Percentiles rank a stretch among this genome's conserved stretches.
Conservation (phyloP, 305 asterid species). For the Andrographis paniculata region DNA sequence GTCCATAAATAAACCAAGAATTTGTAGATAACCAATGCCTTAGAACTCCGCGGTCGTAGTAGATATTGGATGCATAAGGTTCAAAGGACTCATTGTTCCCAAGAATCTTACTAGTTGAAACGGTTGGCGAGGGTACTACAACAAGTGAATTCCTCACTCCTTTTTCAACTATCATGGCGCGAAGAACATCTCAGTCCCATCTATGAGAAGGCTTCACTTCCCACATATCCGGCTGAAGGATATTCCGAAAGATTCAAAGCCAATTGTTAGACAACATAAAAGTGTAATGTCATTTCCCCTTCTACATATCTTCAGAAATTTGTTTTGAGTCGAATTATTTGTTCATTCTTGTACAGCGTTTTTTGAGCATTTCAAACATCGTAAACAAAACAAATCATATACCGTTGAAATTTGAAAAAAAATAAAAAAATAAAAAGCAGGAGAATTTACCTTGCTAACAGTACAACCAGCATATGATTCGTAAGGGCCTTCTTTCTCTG, state of each 20-base stretch:
- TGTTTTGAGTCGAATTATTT: no score
- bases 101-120: slow-evolving; percentile 96
- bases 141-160: slow-evolving; percentile 93
- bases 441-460: slow-evolving; percentile 93
- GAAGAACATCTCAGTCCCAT: slow-evolving; percentile 90
- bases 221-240: slow-evolving; percentile 98
- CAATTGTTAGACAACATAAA: no score
- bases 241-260: slow-evolving; percentile 41
- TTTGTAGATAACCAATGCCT: slow-evolving; percentile 32
- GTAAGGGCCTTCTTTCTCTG: slow-evolving; percentile 64
- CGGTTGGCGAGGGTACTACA: slow-evolving; percentile 96
- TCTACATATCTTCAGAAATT: no score
- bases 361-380: no score
- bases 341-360: no score
- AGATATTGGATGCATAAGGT: slow-evolving; percentile 91
- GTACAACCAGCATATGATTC: slow-evolving; percentile 83
- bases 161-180: slow-evolving; percentile 45
- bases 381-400: no score
- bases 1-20: neutral
- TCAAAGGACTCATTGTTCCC: slow-evolving; percentile 98
- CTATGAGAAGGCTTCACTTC: slow-evolving; percentile 64
- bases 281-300: no score
- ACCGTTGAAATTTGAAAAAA: no score
- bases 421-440: no score
- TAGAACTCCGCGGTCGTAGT: slow-evolving; percentile 80